A percentile compares a stretch with the other conserved stretches of the same genome.
Evolutionary conservation across 2,329 filamentous ascomycete species (phyloP).

Genomic region (Aureobasidium vineae): DNA sequence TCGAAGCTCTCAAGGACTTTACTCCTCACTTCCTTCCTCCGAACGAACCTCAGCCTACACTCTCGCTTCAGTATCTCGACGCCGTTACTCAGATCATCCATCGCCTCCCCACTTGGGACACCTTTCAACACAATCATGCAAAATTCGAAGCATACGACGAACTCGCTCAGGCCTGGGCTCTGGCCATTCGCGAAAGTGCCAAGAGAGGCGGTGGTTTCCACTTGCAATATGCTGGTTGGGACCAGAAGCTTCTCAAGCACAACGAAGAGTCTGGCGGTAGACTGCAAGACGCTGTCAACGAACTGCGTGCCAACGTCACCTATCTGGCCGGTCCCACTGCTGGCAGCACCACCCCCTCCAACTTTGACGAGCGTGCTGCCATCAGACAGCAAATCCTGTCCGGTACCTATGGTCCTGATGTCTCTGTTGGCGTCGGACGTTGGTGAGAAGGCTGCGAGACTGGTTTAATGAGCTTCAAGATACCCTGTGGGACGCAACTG

Average conservation of each 20-base stretch:
- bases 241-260: constrained; percentile 80
- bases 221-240: constrained; percentile 88
- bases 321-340: constrained; percentile 31
- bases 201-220: constrained; percentile 90
- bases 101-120: constrained; percentile 85
- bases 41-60: constrained; percentile 76
- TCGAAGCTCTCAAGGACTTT: constrained; percentile 90
- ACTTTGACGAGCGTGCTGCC: constrained; percentile 42
- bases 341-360: constrained; percentile 31
- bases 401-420: constrained; percentile 49
- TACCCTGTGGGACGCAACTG: constrained; percentile 16
- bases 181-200: constrained; percentile 85
- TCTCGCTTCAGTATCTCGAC: constrained; percentile 84
- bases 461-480: constrained; percentile 23
- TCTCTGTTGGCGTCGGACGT: constrained; percentile 57
- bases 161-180: constrained; percentile 86
- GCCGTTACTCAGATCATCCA: constrained; percentile 89
- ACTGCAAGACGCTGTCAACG: constrained; percentile 74
- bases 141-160: constrained; percentile 97
- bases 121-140: constrained; percentile 81
- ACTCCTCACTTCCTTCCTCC: constrained; percentile 95
- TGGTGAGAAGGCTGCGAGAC: constrained; percentile 47
- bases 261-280: constrained; percentile 82
- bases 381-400: constrained; percentile 51
- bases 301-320: constrained; percentile 62